Evolutionary conservation across 2,329 filamentous ascomycete genomes (phyloP).

Genomic region (Sporothrix brasiliensis): DNA sequence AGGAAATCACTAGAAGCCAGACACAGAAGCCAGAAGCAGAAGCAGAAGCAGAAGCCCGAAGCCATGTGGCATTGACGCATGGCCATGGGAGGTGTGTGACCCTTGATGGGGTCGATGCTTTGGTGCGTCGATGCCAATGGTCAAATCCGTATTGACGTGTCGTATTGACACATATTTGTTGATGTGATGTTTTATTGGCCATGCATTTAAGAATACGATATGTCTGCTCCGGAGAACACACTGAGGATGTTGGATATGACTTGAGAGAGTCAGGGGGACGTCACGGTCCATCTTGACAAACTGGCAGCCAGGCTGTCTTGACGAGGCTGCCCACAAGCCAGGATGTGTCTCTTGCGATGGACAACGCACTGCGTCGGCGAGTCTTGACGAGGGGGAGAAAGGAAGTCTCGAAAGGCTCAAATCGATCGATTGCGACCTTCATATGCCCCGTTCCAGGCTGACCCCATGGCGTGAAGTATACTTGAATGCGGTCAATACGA

Average conservation of each 20-base stretch:
- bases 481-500: too few species aligned
- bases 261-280: slow-evolving; percentile 25
- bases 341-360: slow-evolving; percentile 37
- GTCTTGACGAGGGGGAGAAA: too few species aligned
- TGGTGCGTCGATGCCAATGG: background rate
- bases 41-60: too few species aligned
- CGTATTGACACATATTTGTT: slow-evolving; percentile 7
- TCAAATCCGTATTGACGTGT: background rate
- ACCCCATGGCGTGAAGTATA: too few species aligned
- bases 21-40: too few species aligned
- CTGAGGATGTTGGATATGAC: background rate
- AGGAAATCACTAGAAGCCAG: background rate
- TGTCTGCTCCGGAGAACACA: background rate
- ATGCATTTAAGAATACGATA: background rate
- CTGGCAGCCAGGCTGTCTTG: slow-evolving; percentile 36
- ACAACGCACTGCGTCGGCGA: background rate
- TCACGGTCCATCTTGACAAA: slow-evolving; percentile 46
- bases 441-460: too few species aligned
- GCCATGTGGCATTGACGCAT: slow-evolving; percentile 12
- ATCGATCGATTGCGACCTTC: too few species aligned
- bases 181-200: background rate
- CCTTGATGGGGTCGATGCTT: background rate
- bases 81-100: background rate
- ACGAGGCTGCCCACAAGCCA: slow-evolving; percentile 38
- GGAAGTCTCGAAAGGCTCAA: too few species aligned